Conservation (phyloP, 1,284 basidiomycete species). For the Malassezia cuniculi region DNA sequence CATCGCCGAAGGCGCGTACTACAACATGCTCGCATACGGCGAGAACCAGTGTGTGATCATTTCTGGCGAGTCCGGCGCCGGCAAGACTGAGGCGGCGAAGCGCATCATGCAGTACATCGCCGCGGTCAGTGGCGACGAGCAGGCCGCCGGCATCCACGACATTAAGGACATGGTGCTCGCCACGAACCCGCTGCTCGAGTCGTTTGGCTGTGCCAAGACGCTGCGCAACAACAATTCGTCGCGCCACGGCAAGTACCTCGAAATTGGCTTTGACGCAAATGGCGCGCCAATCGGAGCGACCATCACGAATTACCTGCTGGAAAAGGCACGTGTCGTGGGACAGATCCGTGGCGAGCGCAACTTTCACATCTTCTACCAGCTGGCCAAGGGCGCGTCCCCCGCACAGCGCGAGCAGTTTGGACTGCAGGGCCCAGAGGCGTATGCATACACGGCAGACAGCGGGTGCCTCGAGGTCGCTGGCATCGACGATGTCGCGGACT, state of each 20-base stretch:
- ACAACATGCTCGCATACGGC: slow-evolving; percentile 98
- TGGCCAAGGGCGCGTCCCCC: slow-evolving; percentile 83
- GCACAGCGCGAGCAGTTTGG: slow-evolving; percentile 87
- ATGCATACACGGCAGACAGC: slow-evolving; percentile 81
- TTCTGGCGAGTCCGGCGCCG: slow-evolving; percentile 69
- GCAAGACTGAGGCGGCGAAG: slow-evolving; percentile 42
- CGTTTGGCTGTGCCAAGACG: slow-evolving; percentile 98
- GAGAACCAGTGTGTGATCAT: slow-evolving; percentile 99
- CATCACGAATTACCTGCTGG: slow-evolving; percentile 95
- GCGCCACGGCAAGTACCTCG: slow-evolving; percentile 97
- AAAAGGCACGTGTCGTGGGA: slow-evolving; percentile 88
- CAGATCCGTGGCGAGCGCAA: slow-evolving; percentile 93
- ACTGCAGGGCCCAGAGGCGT: slow-evolving; percentile 90
- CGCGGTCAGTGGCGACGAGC: slow-evolving; percentile 70
- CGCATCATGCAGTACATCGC: slow-evolving; percentile 99
- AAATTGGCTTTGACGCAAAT: slow-evolving; percentile 92
- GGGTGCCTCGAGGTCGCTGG: slow-evolving; percentile 81
- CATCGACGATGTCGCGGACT: slow-evolving; percentile 81
- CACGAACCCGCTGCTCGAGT: slow-evolving; percentile 92
- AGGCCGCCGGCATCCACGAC: slow-evolving; percentile 60
- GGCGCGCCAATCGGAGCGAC: slow-evolving; percentile 93
- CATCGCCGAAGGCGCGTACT: slow-evolving; percentile 92
- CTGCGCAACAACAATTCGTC: slow-evolving; percentile 96
- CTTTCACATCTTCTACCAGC: slow-evolving; percentile 99
- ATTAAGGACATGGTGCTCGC: slow-evolving; percentile 99